Base-by-base conservation (phyloP, 2,329 filamentous ascomycete genomes). In the Podosphaera leucotricha region DNA sequence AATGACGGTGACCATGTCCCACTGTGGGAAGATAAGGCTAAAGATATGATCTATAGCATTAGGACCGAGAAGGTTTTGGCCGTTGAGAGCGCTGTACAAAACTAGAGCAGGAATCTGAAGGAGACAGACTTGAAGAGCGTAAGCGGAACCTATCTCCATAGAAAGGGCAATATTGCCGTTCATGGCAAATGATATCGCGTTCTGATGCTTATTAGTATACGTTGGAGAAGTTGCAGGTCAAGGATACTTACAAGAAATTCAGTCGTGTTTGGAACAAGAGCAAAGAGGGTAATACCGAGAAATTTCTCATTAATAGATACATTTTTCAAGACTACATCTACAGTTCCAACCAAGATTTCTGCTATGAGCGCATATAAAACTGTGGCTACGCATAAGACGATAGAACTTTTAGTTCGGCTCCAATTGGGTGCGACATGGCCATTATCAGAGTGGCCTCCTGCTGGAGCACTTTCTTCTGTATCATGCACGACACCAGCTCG, bases 171-270 rank as follows among this genome's bases (percentile, higher is more conserved):
- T 95, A 60, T 98, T 98, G 47, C 90, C 90, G 57, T 98, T 95
- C 87, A 98, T 98, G 44, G 90, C 90, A 59, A 98, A 98, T 0
- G 86, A 94, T 47, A 98, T 98, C 59, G 87, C 90, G 61, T 98
- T 98, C 77, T 56, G 43, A 1, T 36, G 24, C 6, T 38, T 38
- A 16, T 44, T 16, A 37, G 22, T 26, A 41, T 16, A 41, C 6
- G 20, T 11, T 20, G 19, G 20, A 28, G 28, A n/a, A 22, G 10
- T 22, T 11, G 6, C 13, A 10, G 24, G 11, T 18, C 15, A 24
- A 20, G 18, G 16, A 33, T 19, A 62, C 76, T 64, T 69, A 87
- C 80, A 66, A 98, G 61, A 59, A 98, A 98, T 59, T 98, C 90
- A 1, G 90, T 98, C 1, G 90, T 95, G 64, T 98, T 98, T 11